Evolutionary conservation across 2,329 filamentous ascomycete genomes (phyloP).

Genomic region (Torrubiellomyces zombiae): DNA sequence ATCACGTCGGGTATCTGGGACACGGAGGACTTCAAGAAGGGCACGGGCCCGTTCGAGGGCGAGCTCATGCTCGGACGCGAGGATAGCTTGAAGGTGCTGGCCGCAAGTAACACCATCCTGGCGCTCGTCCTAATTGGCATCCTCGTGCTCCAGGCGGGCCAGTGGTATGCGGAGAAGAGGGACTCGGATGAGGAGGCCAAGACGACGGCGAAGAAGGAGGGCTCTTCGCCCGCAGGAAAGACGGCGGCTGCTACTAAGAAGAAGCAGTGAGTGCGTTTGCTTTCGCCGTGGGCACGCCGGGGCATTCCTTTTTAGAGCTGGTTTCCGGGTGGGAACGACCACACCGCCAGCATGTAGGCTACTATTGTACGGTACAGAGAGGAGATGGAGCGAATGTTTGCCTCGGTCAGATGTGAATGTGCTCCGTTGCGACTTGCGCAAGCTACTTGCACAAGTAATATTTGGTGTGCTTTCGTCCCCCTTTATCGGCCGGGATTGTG

Average conservation of each 20-base stretch:
- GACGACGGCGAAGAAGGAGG: constrained; percentile 27
- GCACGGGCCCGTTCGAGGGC: constrained; percentile 27
- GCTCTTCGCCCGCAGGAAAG: constrained; percentile 10
- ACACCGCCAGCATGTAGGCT: no score
- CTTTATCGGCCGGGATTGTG: no score
- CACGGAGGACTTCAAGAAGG: constrained; percentile 22
- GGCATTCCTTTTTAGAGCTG: no score
- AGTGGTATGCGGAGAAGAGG: constrained; percentile 97
- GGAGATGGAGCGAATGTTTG: no score
- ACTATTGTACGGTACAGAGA: no score
- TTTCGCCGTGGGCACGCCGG: no score
- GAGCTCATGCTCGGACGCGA: constrained; percentile 64
- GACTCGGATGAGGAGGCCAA: constrained; percentile 64
- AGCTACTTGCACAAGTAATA: no score
- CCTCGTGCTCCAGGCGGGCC: constrained; percentile 80
- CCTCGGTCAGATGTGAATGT: no score
- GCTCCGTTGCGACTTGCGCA: no score
- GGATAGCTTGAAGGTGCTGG: constrained; percentile 78
- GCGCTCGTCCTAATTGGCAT: constrained; percentile 86
- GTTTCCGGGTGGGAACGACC: no score
- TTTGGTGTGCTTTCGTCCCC: no score
- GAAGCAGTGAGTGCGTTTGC: constrained; percentile 20
- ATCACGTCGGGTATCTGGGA: constrained; percentile 55
- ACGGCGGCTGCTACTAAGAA: constrained; percentile 18
- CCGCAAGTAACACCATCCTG: constrained; percentile 90